Evolutionary conservation across 164 flowering plant species (phyloP).

Genomic region (Echeveria elegans): DNA sequence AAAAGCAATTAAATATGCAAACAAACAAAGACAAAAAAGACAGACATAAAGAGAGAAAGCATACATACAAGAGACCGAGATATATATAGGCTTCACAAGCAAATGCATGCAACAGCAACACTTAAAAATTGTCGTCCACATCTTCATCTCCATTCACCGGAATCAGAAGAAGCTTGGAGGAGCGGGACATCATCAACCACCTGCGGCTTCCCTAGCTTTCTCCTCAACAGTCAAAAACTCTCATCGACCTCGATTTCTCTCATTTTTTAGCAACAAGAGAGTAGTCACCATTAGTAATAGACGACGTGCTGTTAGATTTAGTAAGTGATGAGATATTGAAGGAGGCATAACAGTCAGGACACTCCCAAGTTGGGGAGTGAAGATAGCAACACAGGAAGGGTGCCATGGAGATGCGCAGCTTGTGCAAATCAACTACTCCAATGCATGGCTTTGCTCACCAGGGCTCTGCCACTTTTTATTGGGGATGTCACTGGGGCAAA

Average conservation of each 20-base stretch:
- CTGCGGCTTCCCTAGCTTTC: constrained; percentile 51
- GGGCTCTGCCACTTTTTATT: too few relatives aligned
- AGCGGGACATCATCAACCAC: constrained; percentile 32
- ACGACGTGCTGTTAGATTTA: too few relatives aligned
- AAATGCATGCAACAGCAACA: constrained; percentile 6
- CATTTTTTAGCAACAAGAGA: constrained; percentile 32
- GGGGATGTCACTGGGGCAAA: too few relatives aligned
- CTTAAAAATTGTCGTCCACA: neutral
- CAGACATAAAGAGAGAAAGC: too few relatives aligned
- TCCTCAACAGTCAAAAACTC: constrained; percentile 34
- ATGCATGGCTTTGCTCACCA: too few relatives aligned
- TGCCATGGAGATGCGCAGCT: constrained; percentile 66
- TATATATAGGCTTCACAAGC: constrained; percentile 1
- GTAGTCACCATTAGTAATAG: constrained; percentile 10
- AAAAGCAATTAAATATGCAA: too few relatives aligned
- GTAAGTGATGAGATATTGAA: neutral
- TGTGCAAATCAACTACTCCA: constrained; percentile 33
- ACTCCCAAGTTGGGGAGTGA: constrained; percentile 27
- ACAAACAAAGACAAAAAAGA: neutral
- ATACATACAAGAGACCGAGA: constrained; percentile 6
- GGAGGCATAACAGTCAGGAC: constrained; percentile 47
- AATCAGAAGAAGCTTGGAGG: neutral
- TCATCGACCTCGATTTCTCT: constrained; percentile 40
- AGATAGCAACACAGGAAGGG: constrained; percentile 29
- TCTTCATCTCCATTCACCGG: constrained; percentile 3